Percentiles rank a stretch among this genome's conserved stretches.
These are phyloP conservation scores for Dioszegia crocea DNA, from an alignment of 768 basidiomycete species.

Conservation along the genomic window DNA sequence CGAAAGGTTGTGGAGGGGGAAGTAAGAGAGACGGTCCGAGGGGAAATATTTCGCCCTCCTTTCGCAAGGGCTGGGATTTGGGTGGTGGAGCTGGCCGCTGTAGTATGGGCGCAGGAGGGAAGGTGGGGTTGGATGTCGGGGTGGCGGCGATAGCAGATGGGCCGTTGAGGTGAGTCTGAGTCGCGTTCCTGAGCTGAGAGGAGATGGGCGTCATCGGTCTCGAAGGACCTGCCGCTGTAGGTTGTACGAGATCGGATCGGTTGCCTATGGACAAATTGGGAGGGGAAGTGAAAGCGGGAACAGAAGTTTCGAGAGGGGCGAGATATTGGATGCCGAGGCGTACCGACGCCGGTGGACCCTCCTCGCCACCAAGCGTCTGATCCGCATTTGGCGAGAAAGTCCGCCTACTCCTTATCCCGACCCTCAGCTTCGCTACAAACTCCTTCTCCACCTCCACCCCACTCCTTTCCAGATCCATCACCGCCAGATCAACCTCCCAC, in stretches of 20 bases:
- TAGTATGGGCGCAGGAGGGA: slow-evolving; percentile 27
- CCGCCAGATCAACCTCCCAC: slow-evolving; percentile 36
- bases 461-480: slow-evolving; percentile 11
- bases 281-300: background rate
- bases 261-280: background rate
- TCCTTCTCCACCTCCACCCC: slow-evolving; percentile 23
- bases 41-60: slow-evolving; percentile 10
- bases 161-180: background rate
- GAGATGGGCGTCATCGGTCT: slow-evolving; percentile 27
- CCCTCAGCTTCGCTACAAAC: slow-evolving; percentile 17
- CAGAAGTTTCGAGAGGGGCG: background rate
- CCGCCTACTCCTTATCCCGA: slow-evolving; percentile 15
- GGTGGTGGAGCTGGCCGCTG: background rate
- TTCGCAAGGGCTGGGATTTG: background rate
- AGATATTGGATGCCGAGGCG: slow-evolving; percentile 32
- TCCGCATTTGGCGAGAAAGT: slow-evolving; percentile 1
- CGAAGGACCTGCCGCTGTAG: slow-evolving; percentile 9
- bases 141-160: background rate
- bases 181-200: slow-evolving; percentile 29
- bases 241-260: background rate
- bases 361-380: background rate
- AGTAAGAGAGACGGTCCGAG: slow-evolving; percentile 8
- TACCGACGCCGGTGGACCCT: slow-evolving; percentile 15
- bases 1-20: background rate
- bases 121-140: slow-evolving; percentile 4